Percentiles rank a stretch among this genome's conserved stretches.
Conservation (phyloP, 495 filamentous ascomycete genomes). For the Neurospora pannonica region DNA sequence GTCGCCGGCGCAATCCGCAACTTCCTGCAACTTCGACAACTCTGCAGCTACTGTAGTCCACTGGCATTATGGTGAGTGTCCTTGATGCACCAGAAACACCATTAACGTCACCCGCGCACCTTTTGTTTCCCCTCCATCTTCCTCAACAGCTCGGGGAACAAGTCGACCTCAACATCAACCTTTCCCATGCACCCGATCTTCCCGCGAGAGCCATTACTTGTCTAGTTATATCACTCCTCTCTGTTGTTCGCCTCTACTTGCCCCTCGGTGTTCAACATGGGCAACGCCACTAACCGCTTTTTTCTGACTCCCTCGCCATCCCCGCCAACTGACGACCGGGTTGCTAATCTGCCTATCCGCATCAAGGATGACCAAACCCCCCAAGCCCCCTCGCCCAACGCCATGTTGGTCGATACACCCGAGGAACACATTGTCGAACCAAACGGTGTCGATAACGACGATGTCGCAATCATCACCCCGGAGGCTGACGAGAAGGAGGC, state of each 20-base stretch:
- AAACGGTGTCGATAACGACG: constrained; percentile 63
- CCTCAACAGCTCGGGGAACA: background rate
- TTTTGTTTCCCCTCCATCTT: background rate
- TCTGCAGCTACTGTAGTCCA: background rate
- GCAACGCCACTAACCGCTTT: background rate
- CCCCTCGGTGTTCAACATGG: background rate
- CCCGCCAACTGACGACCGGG: constrained; percentile 9
- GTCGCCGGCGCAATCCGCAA: background rate
- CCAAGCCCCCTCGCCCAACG: constrained; percentile 32
- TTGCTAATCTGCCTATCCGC: constrained; percentile 21
- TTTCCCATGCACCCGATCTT: background rate
- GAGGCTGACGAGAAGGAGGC: constrained; percentile 34
- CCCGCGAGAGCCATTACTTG: background rate
- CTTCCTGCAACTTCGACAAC: background rate
- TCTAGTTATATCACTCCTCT: background rate
- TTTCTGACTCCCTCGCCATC: background rate
- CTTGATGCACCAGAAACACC: background rate
- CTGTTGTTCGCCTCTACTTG: background rate
- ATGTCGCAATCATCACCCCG: constrained; percentile 77
- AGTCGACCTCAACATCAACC: background rate
- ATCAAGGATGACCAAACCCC: constrained; percentile 29
- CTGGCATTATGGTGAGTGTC: background rate
- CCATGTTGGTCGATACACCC: constrained; percentile 66
- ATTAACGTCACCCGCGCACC: background rate
- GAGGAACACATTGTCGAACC: constrained; percentile 53